These are phyloP conservation scores for Musa acuminata DNA, from an alignment of 176 grass and related monocot species.

Conservation along the genomic window DNA sequence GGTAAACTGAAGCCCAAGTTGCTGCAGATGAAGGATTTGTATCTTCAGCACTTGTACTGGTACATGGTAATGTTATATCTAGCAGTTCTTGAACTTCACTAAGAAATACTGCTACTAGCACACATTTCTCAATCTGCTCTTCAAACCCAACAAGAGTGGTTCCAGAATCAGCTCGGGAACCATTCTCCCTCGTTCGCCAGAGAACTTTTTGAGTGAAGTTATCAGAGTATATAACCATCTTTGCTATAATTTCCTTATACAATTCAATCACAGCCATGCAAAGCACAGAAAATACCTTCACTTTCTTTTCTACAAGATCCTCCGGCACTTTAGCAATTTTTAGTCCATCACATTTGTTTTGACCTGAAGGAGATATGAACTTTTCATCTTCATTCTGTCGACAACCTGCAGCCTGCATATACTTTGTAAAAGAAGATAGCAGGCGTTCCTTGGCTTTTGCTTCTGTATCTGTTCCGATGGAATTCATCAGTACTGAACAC, in stretches of 20 bases:
- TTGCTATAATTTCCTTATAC: constrained; percentile 48
- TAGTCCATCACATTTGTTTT: constrained; percentile 19
- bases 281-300: constrained; percentile 49
- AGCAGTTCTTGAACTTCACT: constrained; percentile 63
- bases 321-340: constrained; percentile 28
- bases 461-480: constrained; percentile 65
- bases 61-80: constrained; percentile 32
- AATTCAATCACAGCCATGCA: constrained; percentile 52
- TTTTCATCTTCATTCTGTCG: constrained; percentile 33
- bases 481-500: constrained; percentile 74
- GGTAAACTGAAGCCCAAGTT: constrained; percentile 67
- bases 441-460: constrained; percentile 59
- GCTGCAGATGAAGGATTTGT: constrained; percentile 21
- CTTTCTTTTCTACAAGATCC: constrained; percentile 55
- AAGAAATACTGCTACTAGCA: constrained; percentile 61
- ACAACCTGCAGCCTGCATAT: constrained; percentile 55
- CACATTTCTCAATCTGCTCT: constrained; percentile 87
- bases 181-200: constrained; percentile 32
- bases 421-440: constrained; percentile 63
- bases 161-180: constrained; percentile 39
- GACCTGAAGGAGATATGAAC: constrained; percentile 23
- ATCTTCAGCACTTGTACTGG: constrained; percentile 27
- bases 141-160: constrained; percentile 44
- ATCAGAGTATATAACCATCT: constrained; percentile 49
- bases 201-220: constrained; percentile 37